Conservation (phyloP, 2,329 filamentous ascomycete species). For the Neonectria coccinea region DNA sequence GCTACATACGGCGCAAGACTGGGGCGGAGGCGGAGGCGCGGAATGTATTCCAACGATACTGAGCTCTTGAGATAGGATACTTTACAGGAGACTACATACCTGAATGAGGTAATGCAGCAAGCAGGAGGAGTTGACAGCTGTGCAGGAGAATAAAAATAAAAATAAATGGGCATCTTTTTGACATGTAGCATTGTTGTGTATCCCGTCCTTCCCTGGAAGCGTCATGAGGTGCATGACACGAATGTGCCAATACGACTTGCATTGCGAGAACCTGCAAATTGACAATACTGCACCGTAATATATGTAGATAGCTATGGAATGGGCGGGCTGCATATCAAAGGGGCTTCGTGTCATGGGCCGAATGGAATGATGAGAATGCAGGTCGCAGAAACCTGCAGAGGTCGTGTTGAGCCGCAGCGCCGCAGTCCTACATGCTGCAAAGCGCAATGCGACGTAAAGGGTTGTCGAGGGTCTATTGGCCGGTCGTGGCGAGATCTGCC, state of each 20-base stretch:
- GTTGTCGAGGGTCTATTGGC: conserved; percentile 3
- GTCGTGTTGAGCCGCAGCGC: neutral
- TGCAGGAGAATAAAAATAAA: neutral
- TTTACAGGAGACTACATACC: conserved; percentile 33
- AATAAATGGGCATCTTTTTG: neutral
- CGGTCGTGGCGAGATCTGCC: conserved; percentile 20
- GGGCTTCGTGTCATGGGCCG: neutral
- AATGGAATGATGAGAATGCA: neutral
- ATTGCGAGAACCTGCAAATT: neutral
- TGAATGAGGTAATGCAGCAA: neutral
- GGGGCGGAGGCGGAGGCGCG: conserved; percentile 20
- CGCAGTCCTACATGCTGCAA: neutral
- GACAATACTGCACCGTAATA: neutral
- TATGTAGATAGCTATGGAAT: neutral
- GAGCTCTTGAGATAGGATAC: conserved; percentile 8
- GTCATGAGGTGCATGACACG: conserved; percentile 1
- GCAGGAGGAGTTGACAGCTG: conserved; percentile 4
- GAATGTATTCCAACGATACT: conserved; percentile 28
- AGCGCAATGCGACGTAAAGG: neutral
- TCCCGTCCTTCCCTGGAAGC: conserved; percentile 11
- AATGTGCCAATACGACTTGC: neutral
- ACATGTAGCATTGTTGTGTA: conserved; percentile 15
- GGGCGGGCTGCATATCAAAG: neutral
- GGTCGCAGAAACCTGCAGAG: neutral
- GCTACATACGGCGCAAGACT: conserved; percentile 41